These are phyloP conservation scores for Penicillium thymicola DNA, from an alignment of 2,329 filamentous ascomycete genomes.

Conservation along the genomic window DNA sequence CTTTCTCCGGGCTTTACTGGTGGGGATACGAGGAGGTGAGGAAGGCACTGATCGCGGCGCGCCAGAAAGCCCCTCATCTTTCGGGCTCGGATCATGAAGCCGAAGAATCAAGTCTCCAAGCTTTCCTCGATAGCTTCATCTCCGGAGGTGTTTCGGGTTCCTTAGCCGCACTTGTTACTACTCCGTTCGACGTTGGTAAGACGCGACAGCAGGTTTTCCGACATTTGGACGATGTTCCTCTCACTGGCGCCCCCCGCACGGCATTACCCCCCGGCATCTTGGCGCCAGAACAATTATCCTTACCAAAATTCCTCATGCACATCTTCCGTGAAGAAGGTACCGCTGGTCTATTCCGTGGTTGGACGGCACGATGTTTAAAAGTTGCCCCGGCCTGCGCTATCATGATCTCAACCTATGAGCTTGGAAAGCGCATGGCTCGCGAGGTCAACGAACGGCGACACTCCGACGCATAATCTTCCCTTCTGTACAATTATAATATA, in stretches of 20 bases:
- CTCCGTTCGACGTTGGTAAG: constrained; percentile 96
- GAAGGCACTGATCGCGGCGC: constrained; percentile 65
- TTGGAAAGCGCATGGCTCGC: constrained; percentile 84
- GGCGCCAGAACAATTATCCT: constrained; percentile 69
- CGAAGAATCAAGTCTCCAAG: constrained; percentile 46
- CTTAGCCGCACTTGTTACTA: constrained; percentile 82
- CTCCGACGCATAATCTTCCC: constrained; percentile 14
- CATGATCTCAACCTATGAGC: constrained; percentile 98
- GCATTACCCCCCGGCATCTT: constrained; percentile 13
- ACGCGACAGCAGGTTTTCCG: constrained; percentile 84
- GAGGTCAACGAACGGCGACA: constrained; percentile 64
- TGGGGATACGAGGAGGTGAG: constrained; percentile 91
- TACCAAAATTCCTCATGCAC: constrained; percentile 81
- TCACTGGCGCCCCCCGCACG: constrained; percentile 10
- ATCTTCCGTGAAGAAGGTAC: constrained; percentile 85
- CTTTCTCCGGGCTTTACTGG: constrained; percentile 97
- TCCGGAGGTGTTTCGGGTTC: constrained; percentile 81
- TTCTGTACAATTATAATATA: constrained; percentile 17
- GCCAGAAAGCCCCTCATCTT: constrained; percentile 46
- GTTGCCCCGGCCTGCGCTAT: constrained; percentile 96
- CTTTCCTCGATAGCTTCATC: constrained; percentile 84
- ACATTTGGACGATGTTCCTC: constrained; percentile 49
- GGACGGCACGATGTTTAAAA: constrained; percentile 87
- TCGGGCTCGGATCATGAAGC: constrained; percentile 59
- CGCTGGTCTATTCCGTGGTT: constrained; percentile 80